Base-by-base conservation (phyloP, 805 yeast species). In the Ascoidea tarda region DNA sequence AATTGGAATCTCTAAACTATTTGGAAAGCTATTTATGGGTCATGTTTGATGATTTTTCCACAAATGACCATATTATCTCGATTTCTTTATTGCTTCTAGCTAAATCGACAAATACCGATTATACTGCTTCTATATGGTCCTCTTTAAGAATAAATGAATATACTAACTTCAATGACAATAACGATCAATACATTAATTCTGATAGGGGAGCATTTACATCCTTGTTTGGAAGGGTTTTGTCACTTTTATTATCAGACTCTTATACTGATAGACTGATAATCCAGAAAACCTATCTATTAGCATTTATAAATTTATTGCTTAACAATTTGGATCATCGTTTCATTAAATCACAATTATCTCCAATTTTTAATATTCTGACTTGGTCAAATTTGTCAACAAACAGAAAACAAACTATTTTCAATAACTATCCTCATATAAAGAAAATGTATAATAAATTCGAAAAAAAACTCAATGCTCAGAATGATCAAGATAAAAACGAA, bases 51-150 rank as follows among this genome's bases (percentile, higher is more conserved):
- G 62, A 62, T 8, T 75, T 73, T 53, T 63, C 68, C 6, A 63
- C 74, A 2, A 60, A 65, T 48, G 67, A 65, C 32, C 78, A 75
- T 57, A 61, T 75, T 5, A 68, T 69, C 45, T 58, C 68, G 49
- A 60, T 73, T 6, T 62, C 65, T 5, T 49, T 64, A 33, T 38
- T 65, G 10, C 14, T 60, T 2, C 53, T 51, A 6, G 56, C 59
- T 28, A 53, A 55, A 51, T 54, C 55, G 16, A 38, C 53, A 8
- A 55, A 51, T 5, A 47, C 50, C 28, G 46, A 48, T 33, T 48
- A 51, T 33, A 49, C 54, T 33, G 44, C 63, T 49, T 53, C 54
- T 28, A 51, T 49, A 12, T 60, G 62, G 10, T 46, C 16, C 8
- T 21, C 28, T 21, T 21, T 21, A 21, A 21, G 28, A 21, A 10